Conservation (phyloP, 202 grass and related monocot species). For the Zizania palustris region DNA sequence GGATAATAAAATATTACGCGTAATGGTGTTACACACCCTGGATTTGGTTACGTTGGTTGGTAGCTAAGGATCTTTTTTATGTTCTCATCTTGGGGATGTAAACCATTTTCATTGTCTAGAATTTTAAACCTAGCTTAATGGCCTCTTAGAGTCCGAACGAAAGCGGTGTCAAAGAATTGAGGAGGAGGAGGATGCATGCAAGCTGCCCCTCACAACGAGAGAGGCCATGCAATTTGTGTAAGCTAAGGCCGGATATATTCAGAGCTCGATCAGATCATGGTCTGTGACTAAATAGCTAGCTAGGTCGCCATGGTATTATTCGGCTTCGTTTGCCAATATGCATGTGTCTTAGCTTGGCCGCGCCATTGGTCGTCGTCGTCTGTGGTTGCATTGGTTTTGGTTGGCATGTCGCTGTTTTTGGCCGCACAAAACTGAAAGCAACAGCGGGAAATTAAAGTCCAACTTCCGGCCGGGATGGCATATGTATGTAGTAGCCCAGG, state of each 20-base stretch:
- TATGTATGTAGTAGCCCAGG: conserved; percentile 34
- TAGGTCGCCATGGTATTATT: conserved; percentile 40
- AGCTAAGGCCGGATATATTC: conserved; percentile 15
- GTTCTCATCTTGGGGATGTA: too few relatives aligned
- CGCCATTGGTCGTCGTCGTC: conserved; percentile 17
- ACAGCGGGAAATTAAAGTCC: conserved; percentile 54
- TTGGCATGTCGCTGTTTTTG: conserved; percentile 50
- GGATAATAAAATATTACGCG: too few relatives aligned
- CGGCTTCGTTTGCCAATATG: conserved; percentile 32
- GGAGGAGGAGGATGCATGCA: neutral
- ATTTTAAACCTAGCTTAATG: conserved; percentile 52
- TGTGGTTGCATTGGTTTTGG: too few relatives aligned
- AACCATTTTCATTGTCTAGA: too few relatives aligned
- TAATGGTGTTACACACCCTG: too few relatives aligned
- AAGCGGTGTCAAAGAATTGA: neutral
- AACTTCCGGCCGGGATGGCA: conserved; percentile 51
- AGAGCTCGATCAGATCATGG: neutral
- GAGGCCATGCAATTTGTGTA: conserved; percentile 37
- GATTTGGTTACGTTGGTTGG: too few relatives aligned
- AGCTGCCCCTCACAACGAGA: conserved; percentile 1
- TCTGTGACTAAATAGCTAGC: neutral
- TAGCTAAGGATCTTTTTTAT: too few relatives aligned
- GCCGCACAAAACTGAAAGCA: conserved; percentile 52
- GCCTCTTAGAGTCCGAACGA: conserved; percentile 39
- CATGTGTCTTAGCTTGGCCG: neutral